Percentiles rank a stretch among this genome's conserved stretches.
phyloP scores from a whole-genome alignment of 441 rosid genomes.

The Isatis lusitanica region DNA sequence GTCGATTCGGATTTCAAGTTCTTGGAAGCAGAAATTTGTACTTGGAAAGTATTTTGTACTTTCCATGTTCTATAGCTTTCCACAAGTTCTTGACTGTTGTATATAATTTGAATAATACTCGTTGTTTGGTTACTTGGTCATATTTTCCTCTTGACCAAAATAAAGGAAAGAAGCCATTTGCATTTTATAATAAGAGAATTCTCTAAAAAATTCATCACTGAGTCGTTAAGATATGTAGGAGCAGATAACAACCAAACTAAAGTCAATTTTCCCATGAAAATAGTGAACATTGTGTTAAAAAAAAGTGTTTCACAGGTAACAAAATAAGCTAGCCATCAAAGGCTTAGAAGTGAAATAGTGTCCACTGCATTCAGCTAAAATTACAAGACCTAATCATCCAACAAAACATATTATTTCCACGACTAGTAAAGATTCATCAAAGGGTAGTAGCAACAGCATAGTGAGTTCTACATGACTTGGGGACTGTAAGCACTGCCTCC shows the following conservation, averaged over 20 bases:
- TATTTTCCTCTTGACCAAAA: no score
- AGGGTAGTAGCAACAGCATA: not conserved
- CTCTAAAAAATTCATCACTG: no score
- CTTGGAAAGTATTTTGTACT: conserved; percentile 54
- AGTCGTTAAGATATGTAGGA: no score
- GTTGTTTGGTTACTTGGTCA: no score
- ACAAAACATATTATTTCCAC: no score
- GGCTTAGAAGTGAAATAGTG: not conserved
- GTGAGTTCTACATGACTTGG: not conserved
- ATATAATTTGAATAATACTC: no score
- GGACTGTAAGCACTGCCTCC: not conserved
- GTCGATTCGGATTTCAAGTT: no score
- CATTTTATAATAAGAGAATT: no score
- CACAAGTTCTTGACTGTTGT: not conserved
- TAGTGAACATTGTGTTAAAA: not conserved
- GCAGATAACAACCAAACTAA: not conserved
- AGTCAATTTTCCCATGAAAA: not conserved
- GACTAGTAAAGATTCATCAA: conserved; percentile 12
- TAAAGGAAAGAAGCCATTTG: no score
- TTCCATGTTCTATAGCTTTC: conserved; percentile 9
- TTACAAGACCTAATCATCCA: no score
- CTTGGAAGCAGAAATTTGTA: no score
- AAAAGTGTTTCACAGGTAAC: not conserved
- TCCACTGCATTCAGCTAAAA: not conserved
- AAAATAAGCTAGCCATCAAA: not conserved